Base-by-base conservation (phyloP, 768 basidiomycete genomes). In the Stropharia rugosoannulata region DNA sequence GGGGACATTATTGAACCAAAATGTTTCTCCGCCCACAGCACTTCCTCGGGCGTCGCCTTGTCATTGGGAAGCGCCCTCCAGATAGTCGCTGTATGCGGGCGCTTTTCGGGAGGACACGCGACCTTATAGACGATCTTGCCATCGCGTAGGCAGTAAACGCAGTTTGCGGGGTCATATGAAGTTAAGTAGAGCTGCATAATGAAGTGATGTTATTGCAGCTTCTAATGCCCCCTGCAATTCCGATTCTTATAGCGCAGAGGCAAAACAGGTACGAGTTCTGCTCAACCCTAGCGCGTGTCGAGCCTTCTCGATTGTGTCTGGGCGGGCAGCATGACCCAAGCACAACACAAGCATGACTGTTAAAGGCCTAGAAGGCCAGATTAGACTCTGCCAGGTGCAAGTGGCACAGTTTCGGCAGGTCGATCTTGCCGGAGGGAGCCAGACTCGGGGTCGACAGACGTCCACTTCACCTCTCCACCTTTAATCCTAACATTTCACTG, bases 61-160 rank as follows among this genome's bases (percentile, higher is more conserved):
- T 51, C 50, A 11, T 48, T 49, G 16, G 59, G 57, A n/a, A 63
- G 52, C 11, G 56, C 55, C 22, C 60, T 52, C 19, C 53, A 61
- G 22, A 61, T 37, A 7, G 41, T 55, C 35, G 58, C 48, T 2
- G 49, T 55, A 8, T 44, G 52, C 16, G 47, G 29, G 2, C 48
- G 38, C 9, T 53, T 18, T 43, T 22, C 36, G 25, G 41, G 18
- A 5, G 58, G 44, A 32, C 57, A 57, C 9, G 56, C 50, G 9
- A 58, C 56, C 54, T 63, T 62, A 49, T 59, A 68, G 19, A 64
- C 39, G 10, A 58, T 55, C 32, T 63, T 60, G 7, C 64, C 66
- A 7, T 62, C 58, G 51, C 64, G 54, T 7, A 53, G 60, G 44
- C 60, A 59, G 36, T 64, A 66, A 29, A 29, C 56, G 10, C 57